Evolutionary conservation across 495 filamentous ascomycete genomes (phyloP).

Genomic region (Daldinia concentrica): DNA sequence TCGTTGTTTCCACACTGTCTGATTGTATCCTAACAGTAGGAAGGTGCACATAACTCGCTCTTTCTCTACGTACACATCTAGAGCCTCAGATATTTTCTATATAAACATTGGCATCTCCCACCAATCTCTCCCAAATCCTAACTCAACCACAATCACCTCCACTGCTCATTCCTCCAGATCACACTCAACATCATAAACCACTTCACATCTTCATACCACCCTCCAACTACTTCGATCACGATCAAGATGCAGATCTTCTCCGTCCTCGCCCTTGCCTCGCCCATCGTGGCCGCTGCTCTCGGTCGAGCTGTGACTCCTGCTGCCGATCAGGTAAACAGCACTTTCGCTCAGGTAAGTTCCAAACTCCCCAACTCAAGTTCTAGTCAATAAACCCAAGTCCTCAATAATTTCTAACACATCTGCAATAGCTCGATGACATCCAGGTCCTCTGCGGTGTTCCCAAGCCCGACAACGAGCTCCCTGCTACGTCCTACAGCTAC

Average conservation of each 20-base stretch:
- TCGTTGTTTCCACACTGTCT: neutral
- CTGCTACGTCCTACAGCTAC: conserved; percentile 23
- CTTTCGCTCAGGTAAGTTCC: conserved; percentile 12
- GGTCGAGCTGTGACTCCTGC: neutral
- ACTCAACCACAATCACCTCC: neutral
- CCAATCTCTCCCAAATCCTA: neutral
- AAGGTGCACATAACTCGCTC: neutral
- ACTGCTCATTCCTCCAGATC: neutral
- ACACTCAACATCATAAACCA: neutral
- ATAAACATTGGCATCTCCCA: neutral
- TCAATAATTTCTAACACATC: neutral
- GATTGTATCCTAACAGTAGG: neutral
- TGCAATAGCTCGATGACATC: conserved; percentile 22
- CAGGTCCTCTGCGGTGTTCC: conserved; percentile 32
- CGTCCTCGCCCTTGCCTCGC: conserved; percentile 10
- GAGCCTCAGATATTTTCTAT: conserved; percentile 3
- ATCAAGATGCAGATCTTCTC: conserved; percentile 26
- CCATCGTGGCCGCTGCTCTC: conserved; percentile 11
- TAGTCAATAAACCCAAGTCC: neutral
- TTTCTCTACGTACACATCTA: neutral
- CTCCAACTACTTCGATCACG: neutral
- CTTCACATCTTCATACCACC: neutral
- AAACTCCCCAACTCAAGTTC: neutral
- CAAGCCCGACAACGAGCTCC: conserved; percentile 6
- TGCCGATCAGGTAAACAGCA: neutral